Evolutionary conservation across 2,329 filamentous ascomycete genomes (phyloP), one percentile per base, ranked within the genome.

Genomic region (Nothophoma quercina): DNA sequence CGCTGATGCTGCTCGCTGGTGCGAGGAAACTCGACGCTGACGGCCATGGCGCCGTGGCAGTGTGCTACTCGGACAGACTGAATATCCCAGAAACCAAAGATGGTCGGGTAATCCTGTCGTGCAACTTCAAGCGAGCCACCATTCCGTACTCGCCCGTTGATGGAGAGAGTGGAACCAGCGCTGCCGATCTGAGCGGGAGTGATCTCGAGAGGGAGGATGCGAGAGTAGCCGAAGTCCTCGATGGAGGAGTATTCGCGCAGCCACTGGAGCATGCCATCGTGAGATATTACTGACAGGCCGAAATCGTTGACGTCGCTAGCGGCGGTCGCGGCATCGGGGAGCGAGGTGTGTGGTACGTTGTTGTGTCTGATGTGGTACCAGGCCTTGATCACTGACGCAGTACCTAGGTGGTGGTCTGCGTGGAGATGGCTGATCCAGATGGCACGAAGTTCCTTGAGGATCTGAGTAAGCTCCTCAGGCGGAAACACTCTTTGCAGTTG

Each of bases 401-500:
- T 90, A 22, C 95, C 95, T 16, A 99, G 83, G 69, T 98, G 95
- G 75, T 99, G 95, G 76, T 99, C 95, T 4, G 95, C 95, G 74
- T 99, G 95, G 57, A 96, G 80, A 76, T 99, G 95, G 73, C 91
- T 96, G 75, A 99, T 95, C 86, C 91, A 96, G 58, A 99, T 88
- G 62, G 86, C 85, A 46, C 87, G 88, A 34, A 99, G 80, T 58
- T 96, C 87, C 53, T 80, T 82, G n/a, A 99, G 78, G 10, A 96
- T 81, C n/a, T 87, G 80, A 22, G 79, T 79, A 3, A 93, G 78
- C 59, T 90, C 83, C 4, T 85, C 80, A 0, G 81, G 77, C 5
- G 83, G 81, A 65, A 89, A 93, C 0, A 90, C 80, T 42, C 95
- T 88, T 51, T 85, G 85, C 30, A 99, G 78, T 71, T 97, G 93